Percentiles rank a stretch among this genome's conserved stretches.
Evolutionary conservation across 768 basidiomycete species (phyloP).

Genomic region (Pleurotus giganteus): DNA sequence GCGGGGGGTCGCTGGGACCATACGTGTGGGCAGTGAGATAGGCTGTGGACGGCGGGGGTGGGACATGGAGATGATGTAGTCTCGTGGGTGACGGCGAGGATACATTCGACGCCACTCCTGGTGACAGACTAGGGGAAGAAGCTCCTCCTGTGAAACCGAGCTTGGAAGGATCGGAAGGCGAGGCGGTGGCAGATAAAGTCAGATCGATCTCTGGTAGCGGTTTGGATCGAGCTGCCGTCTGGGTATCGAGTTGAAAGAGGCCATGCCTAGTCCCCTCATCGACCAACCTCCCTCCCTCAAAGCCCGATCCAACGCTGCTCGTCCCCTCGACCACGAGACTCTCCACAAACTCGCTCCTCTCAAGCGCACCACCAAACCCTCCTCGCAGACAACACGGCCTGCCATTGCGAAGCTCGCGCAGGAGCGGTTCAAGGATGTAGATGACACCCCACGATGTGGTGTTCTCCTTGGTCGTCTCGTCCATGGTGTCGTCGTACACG

Average conservation of each 20-base stretch:
- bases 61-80: conserved; percentile 10
- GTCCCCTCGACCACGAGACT: too few relatives aligned
- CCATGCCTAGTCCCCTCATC: too few relatives aligned
- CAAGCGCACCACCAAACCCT: conserved; percentile 63
- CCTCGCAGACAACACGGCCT: conserved; percentile 69
- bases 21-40: conserved; percentile 9
- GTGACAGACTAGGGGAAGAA: too few relatives aligned
- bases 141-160: neutral
- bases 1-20: conserved; percentile 19
- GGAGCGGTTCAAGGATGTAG: conserved; percentile 56
- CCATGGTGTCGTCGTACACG: conserved; percentile 79
- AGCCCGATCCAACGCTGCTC: too few relatives aligned
- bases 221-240: conserved; percentile 48
- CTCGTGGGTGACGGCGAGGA: conserved; percentile 7
- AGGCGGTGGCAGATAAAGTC: conserved; percentile 30
- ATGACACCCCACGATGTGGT: conserved; percentile 73
- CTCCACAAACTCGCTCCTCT: conserved; percentile 15
- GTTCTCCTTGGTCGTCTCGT: conserved; percentile 54
- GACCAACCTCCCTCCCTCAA: neutral
- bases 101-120: conserved; percentile 1
- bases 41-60: conserved; percentile 2
- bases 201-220: conserved; percentile 59
- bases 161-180: conserved; percentile 22
- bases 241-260: conserved; percentile 69
- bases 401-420: conserved; percentile 39